Evolutionary conservation across 2,329 filamentous ascomycete genomes (phyloP), one percentile per base, ranked within the genome.

Genomic region (Corinectria fuckeliana): DNA sequence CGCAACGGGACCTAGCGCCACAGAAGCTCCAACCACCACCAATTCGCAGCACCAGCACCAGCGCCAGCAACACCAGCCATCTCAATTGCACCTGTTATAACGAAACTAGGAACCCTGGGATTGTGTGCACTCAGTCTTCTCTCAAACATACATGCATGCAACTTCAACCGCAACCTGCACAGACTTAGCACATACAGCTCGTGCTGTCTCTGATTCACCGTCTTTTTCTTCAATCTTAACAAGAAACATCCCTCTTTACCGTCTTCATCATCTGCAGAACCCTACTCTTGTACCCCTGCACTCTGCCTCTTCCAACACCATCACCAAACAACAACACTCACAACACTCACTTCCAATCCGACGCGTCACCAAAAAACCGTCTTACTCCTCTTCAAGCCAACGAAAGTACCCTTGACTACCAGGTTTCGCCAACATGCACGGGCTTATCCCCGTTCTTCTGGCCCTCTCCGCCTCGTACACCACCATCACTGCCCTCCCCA

Each of bases 401-500:
- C 21, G 41, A 28, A 45, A 45, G 14, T 13, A 30, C 41, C 38
- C 54, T 56, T 42, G 56, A 58, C 51, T 34, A 60, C 64, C 53
- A 50, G 62, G 45, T 56, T 49, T 56, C 44, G 13, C 52, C 69
- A 69, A 66, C 51, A 77, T 77, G 75, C 75, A 71, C 39, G 64
- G 64, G 42, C 66, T 64, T 26, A 51, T 72, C 45, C 61, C 70
- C 25, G 38, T 77, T 28, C 54, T 74, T 49, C 56, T 75, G 60
- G 69, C 71, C 41, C 69, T 77, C 30, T 67, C 72, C 18, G 66
- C 69, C 39, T 69, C 64, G 51, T 61, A 71, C 44, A 64, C 71
- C 38, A 62, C 60, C 8, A 58, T 66, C 41, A 50, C 66, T 45
- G 70, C 74, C 7, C 67, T 77, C 3, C 75, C 75, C 7, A 71